A percentile compares a stretch with the other conserved stretches of the same genome.
phyloP scores from a whole-genome alignment of 2,329 filamentous ascomycete species.

The Aureobasidium sp. region DNA sequence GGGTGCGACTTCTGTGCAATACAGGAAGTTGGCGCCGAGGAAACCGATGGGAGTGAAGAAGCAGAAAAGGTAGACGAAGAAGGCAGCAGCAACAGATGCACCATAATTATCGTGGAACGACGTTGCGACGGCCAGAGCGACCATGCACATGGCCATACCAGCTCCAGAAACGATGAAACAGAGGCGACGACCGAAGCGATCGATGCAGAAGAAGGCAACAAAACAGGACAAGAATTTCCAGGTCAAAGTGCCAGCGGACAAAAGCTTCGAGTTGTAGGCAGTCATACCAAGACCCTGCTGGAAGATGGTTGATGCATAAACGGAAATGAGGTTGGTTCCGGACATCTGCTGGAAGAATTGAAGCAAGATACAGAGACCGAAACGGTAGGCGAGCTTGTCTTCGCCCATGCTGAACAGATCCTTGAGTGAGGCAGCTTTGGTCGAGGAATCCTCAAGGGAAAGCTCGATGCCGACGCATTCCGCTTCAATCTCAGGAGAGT shows the following conservation, averaged over 20 bases:
- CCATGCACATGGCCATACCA: slow-evolving; percentile 51
- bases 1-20: slow-evolving; percentile 53
- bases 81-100: slow-evolving; percentile 46
- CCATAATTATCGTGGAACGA: slow-evolving; percentile 41
- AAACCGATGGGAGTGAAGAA: slow-evolving; percentile 55
- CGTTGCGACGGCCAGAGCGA: slow-evolving; percentile 46
- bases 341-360: slow-evolving; percentile 48
- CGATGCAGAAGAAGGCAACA: slow-evolving; percentile 45
- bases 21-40: slow-evolving; percentile 54
- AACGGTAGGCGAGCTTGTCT: slow-evolving; percentile 46
- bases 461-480: slow-evolving; percentile 45
- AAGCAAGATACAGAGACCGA: slow-evolving; percentile 43
- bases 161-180: slow-evolving; percentile 47
- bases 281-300: slow-evolving; percentile 31
- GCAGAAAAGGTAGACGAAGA: slow-evolving; percentile 55
- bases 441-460: slow-evolving; percentile 40
- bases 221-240: slow-evolving; percentile 49
- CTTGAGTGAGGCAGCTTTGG: slow-evolving; percentile 32
- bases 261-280: slow-evolving; percentile 34
- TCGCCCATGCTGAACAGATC: slow-evolving; percentile 45
- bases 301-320: slow-evolving; percentile 27
- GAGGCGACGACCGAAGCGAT: slow-evolving; percentile 44
- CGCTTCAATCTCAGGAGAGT: slow-evolving; percentile 33
- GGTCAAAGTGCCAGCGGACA: slow-evolving; percentile 46
- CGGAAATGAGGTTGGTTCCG: slow-evolving; percentile 33